Evolutionary conservation across 129 eudicot species (phyloP).

Genomic region (Flaveria linearis): DNA sequence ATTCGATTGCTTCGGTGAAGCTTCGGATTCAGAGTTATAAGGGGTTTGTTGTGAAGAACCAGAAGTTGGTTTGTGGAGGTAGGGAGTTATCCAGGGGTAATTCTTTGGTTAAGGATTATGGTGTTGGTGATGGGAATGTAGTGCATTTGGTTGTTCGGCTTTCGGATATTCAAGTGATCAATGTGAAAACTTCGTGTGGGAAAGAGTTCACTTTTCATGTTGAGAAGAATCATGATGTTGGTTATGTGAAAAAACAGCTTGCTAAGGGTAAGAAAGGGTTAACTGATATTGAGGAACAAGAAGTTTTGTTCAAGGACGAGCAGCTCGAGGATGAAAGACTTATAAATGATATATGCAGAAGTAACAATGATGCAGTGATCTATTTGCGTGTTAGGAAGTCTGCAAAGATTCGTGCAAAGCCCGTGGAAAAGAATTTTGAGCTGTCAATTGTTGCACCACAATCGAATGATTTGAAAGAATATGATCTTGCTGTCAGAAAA

Average conservation of each 20-base stretch:
- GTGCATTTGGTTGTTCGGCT: slow-evolving; percentile 63
- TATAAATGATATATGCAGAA: slow-evolving; percentile 46
- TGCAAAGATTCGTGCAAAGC: slow-evolving; percentile 48
- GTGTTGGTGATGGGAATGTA: slow-evolving; percentile 63
- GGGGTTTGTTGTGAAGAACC: slow-evolving; percentile 55
- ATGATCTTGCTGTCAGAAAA: neutral
- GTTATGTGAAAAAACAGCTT: slow-evolving; percentile 63
- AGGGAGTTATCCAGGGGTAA: slow-evolving; percentile 54
- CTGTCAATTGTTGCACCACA: slow-evolving; percentile 42
- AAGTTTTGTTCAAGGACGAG: slow-evolving; percentile 56
- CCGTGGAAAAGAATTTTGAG: slow-evolving; percentile 50
- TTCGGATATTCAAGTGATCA: slow-evolving; percentile 59
- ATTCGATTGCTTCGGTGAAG: slow-evolving; percentile 72
- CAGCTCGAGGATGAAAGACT: slow-evolving; percentile 61
- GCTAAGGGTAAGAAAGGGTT: slow-evolving; percentile 45
- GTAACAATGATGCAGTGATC: slow-evolving; percentile 48
- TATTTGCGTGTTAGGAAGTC: slow-evolving; percentile 60
- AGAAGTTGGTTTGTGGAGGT: slow-evolving; percentile 65
- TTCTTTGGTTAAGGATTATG: slow-evolving; percentile 61
- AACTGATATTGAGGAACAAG: slow-evolving; percentile 42
- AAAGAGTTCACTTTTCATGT: slow-evolving; percentile 60
- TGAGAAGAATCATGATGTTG: slow-evolving; percentile 57
- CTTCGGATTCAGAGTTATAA: slow-evolving; percentile 52
- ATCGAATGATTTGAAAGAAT: neutral
- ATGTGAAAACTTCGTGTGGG: slow-evolving; percentile 59